Base-by-base conservation (phyloP, 306 rosid species). In the Mimosa bimucronata region DNA sequence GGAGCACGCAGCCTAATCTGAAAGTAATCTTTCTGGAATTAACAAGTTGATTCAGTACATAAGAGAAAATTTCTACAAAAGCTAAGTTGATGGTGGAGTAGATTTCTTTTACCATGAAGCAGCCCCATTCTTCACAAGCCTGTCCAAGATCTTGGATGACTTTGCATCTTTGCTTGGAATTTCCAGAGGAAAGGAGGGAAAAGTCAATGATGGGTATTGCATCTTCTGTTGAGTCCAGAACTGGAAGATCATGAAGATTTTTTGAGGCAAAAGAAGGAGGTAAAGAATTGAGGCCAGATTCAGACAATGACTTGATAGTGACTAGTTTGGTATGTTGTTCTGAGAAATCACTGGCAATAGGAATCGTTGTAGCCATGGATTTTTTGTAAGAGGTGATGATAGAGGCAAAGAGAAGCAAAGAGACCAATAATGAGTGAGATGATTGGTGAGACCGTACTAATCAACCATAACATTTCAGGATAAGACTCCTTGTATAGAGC, bases 171-270 rank as follows among this genome's bases (percentile, higher is more conserved):
- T 81, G 86, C 15, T 77, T 46, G 0, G 84, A 76, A 21, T 85
- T 30, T 23, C 73, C 31, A 8, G 84, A 79, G 38, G 37, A 4
- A 60, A 60, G 66, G 18, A 60, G 34, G 13, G 34, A 13, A 14
- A 61, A 61, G 19, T 89, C 91, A 64, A 87, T 64, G 60, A 50
- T 21, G 42, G 89, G 93, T 64, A 89, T 65, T 58, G 77, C 58
- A 1, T 6, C 58, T 52, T 64, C 75, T 58, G 82, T 82, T 21
- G 80, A 57, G 8, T 52, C 71, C 3, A 77, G 29, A 57, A 46
- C 83, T 55, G 23, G 23, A 8, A 60, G 67, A 15, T 66, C 44
- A 2, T 79, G 57, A 29, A 66, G 81, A 66, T 57, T 81, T 2
- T 64, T 60, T 34, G 28, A 75, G 70, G 9, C 79, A 75, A 75